Percentiles rank a stretch among this genome's conserved stretches.
Conservation (phyloP, 352 stramenopile species). For the Pseudoperonospora humuli region DNA sequence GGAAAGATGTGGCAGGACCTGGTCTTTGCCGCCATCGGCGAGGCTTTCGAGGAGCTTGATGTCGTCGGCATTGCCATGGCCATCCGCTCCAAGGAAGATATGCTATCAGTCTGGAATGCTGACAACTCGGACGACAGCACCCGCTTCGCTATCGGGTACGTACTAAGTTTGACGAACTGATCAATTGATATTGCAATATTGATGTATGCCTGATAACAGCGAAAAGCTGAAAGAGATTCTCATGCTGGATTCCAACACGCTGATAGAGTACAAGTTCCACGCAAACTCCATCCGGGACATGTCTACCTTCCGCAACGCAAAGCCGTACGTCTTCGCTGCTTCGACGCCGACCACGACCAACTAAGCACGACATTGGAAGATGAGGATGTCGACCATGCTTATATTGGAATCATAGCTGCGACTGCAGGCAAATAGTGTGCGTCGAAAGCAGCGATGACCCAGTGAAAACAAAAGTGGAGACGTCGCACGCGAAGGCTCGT, state of each 20-base stretch:
- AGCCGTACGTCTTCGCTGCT: slow-evolving; percentile 87
- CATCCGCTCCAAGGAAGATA: slow-evolving; percentile 91
- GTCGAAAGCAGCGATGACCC: too few relatives aligned
- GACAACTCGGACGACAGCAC: slow-evolving; percentile 87
- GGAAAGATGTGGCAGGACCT: slow-evolving; percentile 94
- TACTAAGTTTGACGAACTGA: background rate
- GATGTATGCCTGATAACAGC: slow-evolving; percentile 21
- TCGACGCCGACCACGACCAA: slow-evolving; percentile 37
- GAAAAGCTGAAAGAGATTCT: slow-evolving; percentile 92
- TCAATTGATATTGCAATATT: background rate
- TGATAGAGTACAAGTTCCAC: slow-evolving; percentile 94
- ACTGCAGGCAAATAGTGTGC: slow-evolving; percentile 20
- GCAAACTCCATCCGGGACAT: slow-evolving; percentile 89
- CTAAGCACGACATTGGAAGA: slow-evolving; percentile 22
- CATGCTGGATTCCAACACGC: slow-evolving; percentile 90
- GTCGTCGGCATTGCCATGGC: slow-evolving; percentile 91
- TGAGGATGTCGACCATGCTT: slow-evolving; percentile 3
- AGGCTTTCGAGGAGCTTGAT: slow-evolving; percentile 87
- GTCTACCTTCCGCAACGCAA: slow-evolving; percentile 90
- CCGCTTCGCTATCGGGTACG: slow-evolving; percentile 74
- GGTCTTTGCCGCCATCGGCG: slow-evolving; percentile 87
- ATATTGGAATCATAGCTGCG: slow-evolving; percentile 13
- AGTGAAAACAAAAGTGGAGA: slow-evolving; percentile 23
- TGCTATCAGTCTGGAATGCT: slow-evolving; percentile 91
- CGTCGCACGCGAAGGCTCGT: too few relatives aligned